Percentiles rank a stretch among this genome's conserved stretches.
Conservation (phyloP, 2,329 filamentous ascomycete genomes). For the Trichoderma sp. region DNA sequence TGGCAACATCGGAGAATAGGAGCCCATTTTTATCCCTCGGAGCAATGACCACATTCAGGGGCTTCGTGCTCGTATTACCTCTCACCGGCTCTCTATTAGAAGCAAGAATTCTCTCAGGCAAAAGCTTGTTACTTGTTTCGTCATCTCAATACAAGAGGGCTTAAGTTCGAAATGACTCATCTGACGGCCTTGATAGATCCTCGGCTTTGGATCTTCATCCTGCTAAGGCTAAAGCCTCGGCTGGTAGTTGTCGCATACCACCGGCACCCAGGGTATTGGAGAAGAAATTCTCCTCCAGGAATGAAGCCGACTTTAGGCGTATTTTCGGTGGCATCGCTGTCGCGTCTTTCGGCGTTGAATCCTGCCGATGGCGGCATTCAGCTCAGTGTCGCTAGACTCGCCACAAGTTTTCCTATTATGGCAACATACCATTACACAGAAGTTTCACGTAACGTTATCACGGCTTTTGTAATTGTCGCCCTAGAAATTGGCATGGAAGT, state of each 20-base stretch:
- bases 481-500: neutral
- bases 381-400: neutral
- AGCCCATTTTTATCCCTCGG: neutral
- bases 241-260: neutral
- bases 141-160: neutral
- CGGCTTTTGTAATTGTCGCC: neutral
- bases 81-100: neutral
- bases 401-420: neutral
- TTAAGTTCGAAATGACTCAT: neutral
- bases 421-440: neutral
- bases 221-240: neutral
- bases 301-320: neutral
- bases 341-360: neutral
- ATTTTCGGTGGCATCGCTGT: neutral
- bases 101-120: neutral
- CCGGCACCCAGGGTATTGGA: neutral
- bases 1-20: neutral
- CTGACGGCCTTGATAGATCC: neutral
- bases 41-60: neutral
- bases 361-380: slow-evolving; percentile 5
- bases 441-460: neutral
- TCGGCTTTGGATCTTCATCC: neutral
- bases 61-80: neutral
- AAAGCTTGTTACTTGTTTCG: neutral
- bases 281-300: neutral